Conservation (phyloP, 176 grass and related monocot genomes). For the Chloris gayana region DNA sequence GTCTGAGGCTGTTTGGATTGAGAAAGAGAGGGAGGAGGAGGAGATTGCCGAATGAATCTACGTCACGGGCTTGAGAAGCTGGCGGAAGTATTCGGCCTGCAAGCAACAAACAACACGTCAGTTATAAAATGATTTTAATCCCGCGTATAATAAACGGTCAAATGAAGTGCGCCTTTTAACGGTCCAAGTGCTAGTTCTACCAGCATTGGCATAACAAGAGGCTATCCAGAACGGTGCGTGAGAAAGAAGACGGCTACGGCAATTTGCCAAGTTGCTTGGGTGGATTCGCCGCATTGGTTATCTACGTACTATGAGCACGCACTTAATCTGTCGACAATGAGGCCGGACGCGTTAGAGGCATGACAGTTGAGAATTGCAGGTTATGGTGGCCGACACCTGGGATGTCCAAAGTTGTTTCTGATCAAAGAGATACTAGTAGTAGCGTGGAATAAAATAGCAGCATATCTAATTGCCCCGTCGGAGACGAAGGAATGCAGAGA, state of each 20-base stretch:
- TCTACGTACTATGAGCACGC: not conserved
- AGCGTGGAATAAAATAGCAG: not conserved
- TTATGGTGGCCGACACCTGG: not conserved
- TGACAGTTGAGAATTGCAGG: too few relatives aligned
- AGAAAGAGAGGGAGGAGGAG: not conserved
- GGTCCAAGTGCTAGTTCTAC: not conserved
- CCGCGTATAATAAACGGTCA: not conserved
- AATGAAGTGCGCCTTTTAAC: not conserved
- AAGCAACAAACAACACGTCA: conserved; percentile 18
- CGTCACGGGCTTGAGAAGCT: conserved; percentile 89
- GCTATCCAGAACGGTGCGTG: not conserved
- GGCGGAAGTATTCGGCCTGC: conserved; percentile 91
- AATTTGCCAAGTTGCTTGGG: conserved; percentile 11
- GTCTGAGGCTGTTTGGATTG: not conserved
- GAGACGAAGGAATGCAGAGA: not conserved
- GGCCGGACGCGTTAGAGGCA: not conserved
- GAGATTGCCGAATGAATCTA: conserved; percentile 40
- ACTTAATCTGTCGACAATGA: not conserved
- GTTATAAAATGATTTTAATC: not conserved
- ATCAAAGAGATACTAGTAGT: not conserved
- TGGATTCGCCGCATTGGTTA: not conserved
- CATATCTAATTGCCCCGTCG: too few relatives aligned
- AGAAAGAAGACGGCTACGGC: not conserved
- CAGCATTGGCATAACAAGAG: not conserved
- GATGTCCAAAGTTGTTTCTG: not conserved